Conservation (phyloP, 345 rosid genomes). For the Raphanus raphanistrum region DNA sequence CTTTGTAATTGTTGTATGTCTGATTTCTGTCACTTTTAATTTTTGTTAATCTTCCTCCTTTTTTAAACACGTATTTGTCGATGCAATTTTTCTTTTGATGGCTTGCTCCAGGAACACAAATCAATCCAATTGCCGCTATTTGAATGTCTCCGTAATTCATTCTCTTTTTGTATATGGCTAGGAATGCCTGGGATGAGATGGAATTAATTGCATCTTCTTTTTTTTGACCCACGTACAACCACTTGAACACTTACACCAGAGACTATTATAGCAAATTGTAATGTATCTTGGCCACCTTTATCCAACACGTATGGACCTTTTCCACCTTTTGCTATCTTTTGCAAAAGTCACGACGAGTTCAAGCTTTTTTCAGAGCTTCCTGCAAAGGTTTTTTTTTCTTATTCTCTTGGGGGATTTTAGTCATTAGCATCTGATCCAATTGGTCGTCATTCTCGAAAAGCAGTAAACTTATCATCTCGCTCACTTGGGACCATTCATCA, state of each 20-base stretch:
- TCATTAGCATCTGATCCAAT: conserved; percentile 56
- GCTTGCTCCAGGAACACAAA: not conserved
- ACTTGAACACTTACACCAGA: conserved; percentile 70
- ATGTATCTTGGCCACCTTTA: conserved; percentile 84
- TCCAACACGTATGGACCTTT: conserved; percentile 84
- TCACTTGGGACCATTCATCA: conserved; percentile 27
- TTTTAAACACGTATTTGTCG: not conserved
- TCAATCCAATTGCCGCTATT: too few relatives aligned
- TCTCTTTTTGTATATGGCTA: too few relatives aligned
- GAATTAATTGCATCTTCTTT: too few relatives aligned
- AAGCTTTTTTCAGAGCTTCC: conserved; percentile 73
- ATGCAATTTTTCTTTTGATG: not conserved
- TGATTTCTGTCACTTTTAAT: too few relatives aligned
- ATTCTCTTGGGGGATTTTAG: conserved; percentile 47
- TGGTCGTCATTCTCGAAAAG: conserved; percentile 59
- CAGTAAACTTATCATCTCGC: conserved; percentile 57
- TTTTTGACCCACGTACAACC: not conserved
- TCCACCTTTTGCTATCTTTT: conserved; percentile 71
- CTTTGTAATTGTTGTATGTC: not conserved
- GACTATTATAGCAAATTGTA: conserved; percentile 72
- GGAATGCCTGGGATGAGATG: too few relatives aligned
- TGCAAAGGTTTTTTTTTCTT: conserved; percentile 56
- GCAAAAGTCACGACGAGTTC: conserved; percentile 73
- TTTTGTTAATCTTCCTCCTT: not conserved
- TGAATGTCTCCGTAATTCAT: too few relatives aligned